Conservation (phyloP, 345 rosid species). For the Populus euphratica region DNA sequence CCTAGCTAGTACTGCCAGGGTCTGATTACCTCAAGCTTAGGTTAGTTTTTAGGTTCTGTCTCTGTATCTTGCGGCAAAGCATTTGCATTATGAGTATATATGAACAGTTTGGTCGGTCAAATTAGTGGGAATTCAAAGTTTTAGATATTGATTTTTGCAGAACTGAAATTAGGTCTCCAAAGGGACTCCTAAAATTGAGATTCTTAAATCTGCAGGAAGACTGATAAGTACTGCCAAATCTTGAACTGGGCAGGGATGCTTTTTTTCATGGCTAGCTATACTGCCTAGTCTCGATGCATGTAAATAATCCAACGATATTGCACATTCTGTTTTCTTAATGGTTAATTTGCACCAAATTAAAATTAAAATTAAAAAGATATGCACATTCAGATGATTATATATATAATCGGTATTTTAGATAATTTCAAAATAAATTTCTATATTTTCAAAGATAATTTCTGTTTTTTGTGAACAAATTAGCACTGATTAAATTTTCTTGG, state of each 20-base stretch:
- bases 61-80: background rate
- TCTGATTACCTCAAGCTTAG: conserved; percentile 1
- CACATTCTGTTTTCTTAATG: background rate
- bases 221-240: background rate
- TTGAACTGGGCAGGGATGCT: background rate
- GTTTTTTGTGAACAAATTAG: background rate
- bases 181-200: background rate
- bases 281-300: background rate
- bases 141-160: too few species aligned
- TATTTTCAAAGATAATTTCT: too few species aligned
- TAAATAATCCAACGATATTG: background rate
- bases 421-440: too few species aligned
- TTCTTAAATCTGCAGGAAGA: too few species aligned
- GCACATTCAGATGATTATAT: too few species aligned
- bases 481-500: background rate
- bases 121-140: background rate
- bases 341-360: background rate
- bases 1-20: background rate
- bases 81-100: background rate
- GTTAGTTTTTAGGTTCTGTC: conserved; percentile 13
- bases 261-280: background rate
- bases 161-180: background rate
- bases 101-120: background rate
- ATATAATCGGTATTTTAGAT: too few species aligned
- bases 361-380: too few species aligned